Percentiles rank a stretch among this genome's conserved stretches.
These are phyloP conservation scores for Umbellularia californica DNA, from an alignment of 164 flowering plant genomes.

Conservation along the genomic window DNA sequence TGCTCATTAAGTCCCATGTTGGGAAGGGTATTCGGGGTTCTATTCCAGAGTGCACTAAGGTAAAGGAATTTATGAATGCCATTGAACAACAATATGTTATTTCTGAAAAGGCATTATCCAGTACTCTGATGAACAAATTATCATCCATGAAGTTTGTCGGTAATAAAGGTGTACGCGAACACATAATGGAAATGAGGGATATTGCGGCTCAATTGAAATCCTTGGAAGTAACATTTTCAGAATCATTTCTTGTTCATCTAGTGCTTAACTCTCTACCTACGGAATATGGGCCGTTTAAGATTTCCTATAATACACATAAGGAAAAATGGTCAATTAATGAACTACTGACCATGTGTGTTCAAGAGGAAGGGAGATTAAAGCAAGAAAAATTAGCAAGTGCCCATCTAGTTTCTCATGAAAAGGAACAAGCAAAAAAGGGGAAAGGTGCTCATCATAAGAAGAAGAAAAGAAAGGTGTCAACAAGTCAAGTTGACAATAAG, in stretches of 20 bases:
- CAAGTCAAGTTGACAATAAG: not conserved
- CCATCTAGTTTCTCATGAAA: not conserved
- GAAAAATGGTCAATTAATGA: not conserved
- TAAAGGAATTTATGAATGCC: not conserved
- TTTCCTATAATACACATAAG: not conserved
- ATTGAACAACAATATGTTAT: not conserved
- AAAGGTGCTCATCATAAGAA: not conserved
- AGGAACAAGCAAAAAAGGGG: not conserved
- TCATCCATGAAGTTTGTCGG: not conserved
- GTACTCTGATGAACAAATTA: not conserved
- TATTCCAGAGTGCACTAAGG: not conserved
- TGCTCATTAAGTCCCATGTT: not conserved
- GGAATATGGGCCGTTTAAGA: slow-evolving; percentile 9
- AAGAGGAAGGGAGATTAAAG: slow-evolving; percentile 2
- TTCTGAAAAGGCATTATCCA: not conserved
- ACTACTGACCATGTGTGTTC: not conserved
- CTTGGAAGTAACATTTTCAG: not conserved
- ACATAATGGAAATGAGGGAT: not conserved
- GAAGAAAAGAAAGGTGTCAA: not conserved
- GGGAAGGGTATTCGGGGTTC: not conserved
- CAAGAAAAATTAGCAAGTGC: not conserved
- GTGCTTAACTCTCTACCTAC: too few relatives aligned
- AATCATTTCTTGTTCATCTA: too few relatives aligned
- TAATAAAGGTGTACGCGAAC: not conserved
- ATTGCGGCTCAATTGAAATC: not conserved